Base-by-base conservation (phyloP, 371 early-diverging fungal genomes). In the Mortierella sp. region DNA sequence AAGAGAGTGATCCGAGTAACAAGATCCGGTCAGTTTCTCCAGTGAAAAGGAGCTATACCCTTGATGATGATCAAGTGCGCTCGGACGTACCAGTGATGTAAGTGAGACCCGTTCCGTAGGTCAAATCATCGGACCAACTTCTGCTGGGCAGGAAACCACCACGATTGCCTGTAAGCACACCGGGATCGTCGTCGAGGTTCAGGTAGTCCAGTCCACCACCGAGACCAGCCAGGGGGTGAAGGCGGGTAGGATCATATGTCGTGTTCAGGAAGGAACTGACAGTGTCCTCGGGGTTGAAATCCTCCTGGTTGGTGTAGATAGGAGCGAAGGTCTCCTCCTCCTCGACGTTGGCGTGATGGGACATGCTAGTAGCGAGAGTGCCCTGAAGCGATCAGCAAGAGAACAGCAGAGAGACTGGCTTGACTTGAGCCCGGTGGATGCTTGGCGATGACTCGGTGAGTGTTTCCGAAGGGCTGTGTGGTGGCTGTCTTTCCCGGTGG, bases 21-120 rank as follows among this genome's bases (percentile, higher is more conserved):
- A n/a, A n/a, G n/a, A n/a, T n/a, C n/a, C n/a, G n/a, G n/a, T n/a
- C n/a, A n/a, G n/a, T n/a, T n/a, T n/a, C n/a, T n/a, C n/a, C n/a
- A n/a, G n/a, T n/a, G n/a, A n/a, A n/a, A n/a, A n/a, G n/a, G n/a
- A n/a, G n/a, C n/a, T n/a, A n/a, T n/a, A n/a, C n/a, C n/a, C n/a
- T n/a, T n/a, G 12, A n/a, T 46, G 27, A 22, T 43, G n/a, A 52
- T 34, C 5, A 40, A 57, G 40, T 43, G 28, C 28, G 24, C 19
- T 28, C n/a, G 9, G n/a, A 21, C 64, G 51, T 79, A 80, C 94
- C 95, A 22, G 88, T 80, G 61, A 94, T 79, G 70, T 94, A 94
- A 50, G 88, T 85, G 4, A 92, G 86, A 13, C 95, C 95, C 4
- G 94, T 91, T 47, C 95, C 95, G 80, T 94, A 94, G 82, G 94